Evolutionary conservation across 768 basidiomycete species (phyloP).

Genomic region (Rhodotorula sphaerocarpa): DNA sequence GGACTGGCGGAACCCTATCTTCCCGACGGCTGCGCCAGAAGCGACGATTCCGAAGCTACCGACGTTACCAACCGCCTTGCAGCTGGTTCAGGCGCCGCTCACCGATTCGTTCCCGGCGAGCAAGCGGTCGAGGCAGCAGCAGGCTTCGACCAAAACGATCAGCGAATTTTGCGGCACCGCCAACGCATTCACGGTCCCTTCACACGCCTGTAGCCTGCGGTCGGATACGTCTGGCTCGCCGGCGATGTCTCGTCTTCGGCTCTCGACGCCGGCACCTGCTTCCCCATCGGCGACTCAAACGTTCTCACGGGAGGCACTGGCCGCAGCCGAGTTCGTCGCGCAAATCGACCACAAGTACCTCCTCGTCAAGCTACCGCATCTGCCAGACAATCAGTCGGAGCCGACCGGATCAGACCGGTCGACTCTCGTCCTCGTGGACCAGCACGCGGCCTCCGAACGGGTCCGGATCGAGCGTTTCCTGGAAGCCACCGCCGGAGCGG

Average conservation of each 20-base stretch:
- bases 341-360: slow-evolving; percentile 92
- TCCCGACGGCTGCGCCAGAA: slow-evolving; percentile 47
- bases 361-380: slow-evolving; percentile 39
- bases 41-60: slow-evolving; percentile 10
- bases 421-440: slow-evolving; percentile 73
- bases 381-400: no score
- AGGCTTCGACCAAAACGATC: not conserved
- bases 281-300: not conserved
- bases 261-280: not conserved
- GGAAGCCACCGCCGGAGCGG: slow-evolving; percentile 48
- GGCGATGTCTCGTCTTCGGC: no score
- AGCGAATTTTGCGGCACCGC: slow-evolving; percentile 11
- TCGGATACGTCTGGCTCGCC: no score
- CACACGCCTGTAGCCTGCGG: no score
- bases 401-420: not conserved
- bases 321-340: slow-evolving; percentile 55
- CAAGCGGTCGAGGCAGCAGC: not conserved
- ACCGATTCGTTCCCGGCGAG: not conserved
- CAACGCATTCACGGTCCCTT: not conserved
- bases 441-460: slow-evolving; percentile 97
- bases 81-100: not conserved
- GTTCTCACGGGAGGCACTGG: slow-evolving; percentile 52
- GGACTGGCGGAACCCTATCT: slow-evolving; percentile 46
- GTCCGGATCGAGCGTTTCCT: slow-evolving; percentile 79
- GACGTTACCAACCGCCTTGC: not conserved